Evolutionary conservation across 2,329 filamentous ascomycete genomes (phyloP).

Genomic region (Seiridium cupressi): DNA sequence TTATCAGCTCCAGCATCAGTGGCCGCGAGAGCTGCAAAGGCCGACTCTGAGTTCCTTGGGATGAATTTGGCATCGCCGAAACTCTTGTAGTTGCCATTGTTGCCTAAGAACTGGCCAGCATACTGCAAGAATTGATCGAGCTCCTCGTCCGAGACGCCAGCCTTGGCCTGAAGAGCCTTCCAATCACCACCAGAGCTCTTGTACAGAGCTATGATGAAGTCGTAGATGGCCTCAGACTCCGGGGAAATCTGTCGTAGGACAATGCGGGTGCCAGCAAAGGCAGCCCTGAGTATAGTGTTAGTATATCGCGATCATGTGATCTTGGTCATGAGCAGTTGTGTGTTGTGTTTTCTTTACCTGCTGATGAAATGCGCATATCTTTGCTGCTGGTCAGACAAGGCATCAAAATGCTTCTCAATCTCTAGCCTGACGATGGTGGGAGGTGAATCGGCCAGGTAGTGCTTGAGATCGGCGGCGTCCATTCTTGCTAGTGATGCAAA

Average conservation of each 20-base stretch:
- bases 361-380: conserved; percentile 90
- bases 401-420: conserved; percentile 90
- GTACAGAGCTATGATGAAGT: conserved; percentile 75
- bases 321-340: no score
- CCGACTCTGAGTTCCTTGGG: conserved; percentile 64
- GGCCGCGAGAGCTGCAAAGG: conserved; percentile 63
- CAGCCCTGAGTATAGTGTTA: conserved; percentile 52
- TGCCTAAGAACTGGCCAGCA: conserved; percentile 74
- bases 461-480: conserved; percentile 60
- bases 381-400: conserved; percentile 72
- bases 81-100: conserved; percentile 82
- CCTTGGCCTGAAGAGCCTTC: conserved; percentile 63
- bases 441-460: conserved; percentile 89
- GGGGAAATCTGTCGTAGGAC: conserved; percentile 80
- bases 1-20: conserved; percentile 59
- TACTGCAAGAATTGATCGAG: conserved; percentile 73
- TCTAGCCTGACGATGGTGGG: conserved; percentile 84
- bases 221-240: conserved; percentile 78
- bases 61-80: conserved; percentile 86
- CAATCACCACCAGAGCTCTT: conserved; percentile 68
- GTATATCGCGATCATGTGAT: no score
- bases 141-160: conserved; percentile 62
- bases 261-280: conserved; percentile 74
- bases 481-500: conserved; percentile 38
- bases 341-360: conserved; percentile 50